Conservation (phyloP, 2,329 filamentous ascomycete genomes). For the Penicillium sp. region DNA sequence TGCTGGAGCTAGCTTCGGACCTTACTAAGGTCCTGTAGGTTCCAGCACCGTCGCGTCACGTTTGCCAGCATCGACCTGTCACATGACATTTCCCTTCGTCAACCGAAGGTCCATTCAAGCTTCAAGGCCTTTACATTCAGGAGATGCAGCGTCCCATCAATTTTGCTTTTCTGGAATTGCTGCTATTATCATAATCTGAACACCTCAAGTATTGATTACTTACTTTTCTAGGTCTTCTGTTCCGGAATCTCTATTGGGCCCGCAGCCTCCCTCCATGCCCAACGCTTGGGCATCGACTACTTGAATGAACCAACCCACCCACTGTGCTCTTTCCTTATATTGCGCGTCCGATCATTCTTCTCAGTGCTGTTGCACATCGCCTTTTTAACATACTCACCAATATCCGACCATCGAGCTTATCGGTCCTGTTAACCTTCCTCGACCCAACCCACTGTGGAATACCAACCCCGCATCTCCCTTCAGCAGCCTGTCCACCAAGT, state of each 20-base stretch:
- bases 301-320: neutral
- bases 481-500: neutral
- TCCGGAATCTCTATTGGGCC: neutral
- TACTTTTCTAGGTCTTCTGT: neutral
- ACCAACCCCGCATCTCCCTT: neutral
- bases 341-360: neutral
- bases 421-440: neutral
- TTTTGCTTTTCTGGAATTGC: neutral
- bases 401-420: neutral
- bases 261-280: conserved; percentile 7
- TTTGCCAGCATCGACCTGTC: neutral
- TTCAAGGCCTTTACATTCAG: neutral
- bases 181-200: neutral
- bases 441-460: neutral
- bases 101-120: neutral
- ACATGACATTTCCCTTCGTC: conserved; percentile 6
- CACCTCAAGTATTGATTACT: neutral
- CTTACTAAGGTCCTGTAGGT: conserved; percentile 5
- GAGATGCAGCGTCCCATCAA: neutral
- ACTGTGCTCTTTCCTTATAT: neutral
- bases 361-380: neutral
- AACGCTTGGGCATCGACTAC: conserved; percentile 18
- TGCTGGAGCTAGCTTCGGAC: conserved; percentile 11
- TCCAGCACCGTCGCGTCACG: conserved; percentile 13
- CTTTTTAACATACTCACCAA: neutral